Percentiles rank a stretch among this genome's conserved stretches.
Conservation (phyloP, 1,139 yeast genomes). For the Suhomyces chickasaworum region DNA sequence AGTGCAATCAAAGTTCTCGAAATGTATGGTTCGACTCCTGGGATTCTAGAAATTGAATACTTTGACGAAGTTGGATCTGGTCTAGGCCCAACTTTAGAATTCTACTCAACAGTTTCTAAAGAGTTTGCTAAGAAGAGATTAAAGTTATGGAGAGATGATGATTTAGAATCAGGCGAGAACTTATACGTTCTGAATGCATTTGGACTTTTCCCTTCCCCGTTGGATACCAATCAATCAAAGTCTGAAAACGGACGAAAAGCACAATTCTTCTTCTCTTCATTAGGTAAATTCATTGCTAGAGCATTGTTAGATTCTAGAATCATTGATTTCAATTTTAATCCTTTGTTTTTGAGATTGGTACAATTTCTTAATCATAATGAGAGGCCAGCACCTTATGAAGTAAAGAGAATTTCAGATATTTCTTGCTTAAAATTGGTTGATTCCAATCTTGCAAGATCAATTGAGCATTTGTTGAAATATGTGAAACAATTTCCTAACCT, state of each 20-base stretch:
- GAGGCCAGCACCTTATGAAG: slow-evolving; percentile 20
- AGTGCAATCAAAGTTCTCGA: slow-evolving; percentile 82
- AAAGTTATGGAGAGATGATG: slow-evolving; percentile 67
- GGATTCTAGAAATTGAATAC: slow-evolving; percentile 83
- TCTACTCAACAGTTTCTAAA: slow-evolving; percentile 78
- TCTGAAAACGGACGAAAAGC: slow-evolving; percentile 46
- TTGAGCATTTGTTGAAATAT: slow-evolving; percentile 53
- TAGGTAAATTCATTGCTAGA: slow-evolving; percentile 87
- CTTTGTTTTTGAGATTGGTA: slow-evolving; percentile 61
- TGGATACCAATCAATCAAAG: slow-evolving; percentile 33
- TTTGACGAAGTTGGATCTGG: slow-evolving; percentile 96
- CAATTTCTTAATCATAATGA: slow-evolving; percentile 29
- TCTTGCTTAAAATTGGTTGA: slow-evolving; percentile 58
- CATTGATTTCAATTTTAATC: slow-evolving; percentile 78
- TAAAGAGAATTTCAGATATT: slow-evolving; percentile 37
- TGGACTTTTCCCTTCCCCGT: slow-evolving; percentile 79
- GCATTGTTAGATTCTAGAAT: slow-evolving; percentile 85
- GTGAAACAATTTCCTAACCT: slow-evolving; percentile 30
- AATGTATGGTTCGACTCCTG: slow-evolving; percentile 76
- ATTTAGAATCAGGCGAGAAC: slow-evolving; percentile 26
- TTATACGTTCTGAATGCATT: slow-evolving; percentile 44
- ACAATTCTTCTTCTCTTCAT: slow-evolving; percentile 57
- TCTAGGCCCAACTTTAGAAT: slow-evolving; percentile 92
- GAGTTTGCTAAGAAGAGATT: slow-evolving; percentile 64
- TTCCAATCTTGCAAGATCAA: slow-evolving; percentile 59